Conservation (phyloP, 1,284 basidiomycete genomes). For the Exobasidium rhododendri region DNA sequence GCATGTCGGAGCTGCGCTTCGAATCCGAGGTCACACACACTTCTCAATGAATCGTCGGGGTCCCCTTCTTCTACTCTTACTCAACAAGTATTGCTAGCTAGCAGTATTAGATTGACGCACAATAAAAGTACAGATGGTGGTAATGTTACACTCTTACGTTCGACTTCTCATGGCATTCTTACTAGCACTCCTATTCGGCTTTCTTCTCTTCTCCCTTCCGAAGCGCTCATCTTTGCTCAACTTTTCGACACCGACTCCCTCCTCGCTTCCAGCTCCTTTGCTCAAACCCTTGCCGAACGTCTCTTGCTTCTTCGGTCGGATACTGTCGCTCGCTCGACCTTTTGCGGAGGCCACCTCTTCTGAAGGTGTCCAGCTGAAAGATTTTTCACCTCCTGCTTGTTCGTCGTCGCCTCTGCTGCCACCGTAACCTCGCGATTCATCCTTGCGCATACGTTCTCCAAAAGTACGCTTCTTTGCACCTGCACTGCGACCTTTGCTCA, state of each 20-base stretch:
- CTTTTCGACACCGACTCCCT: slow-evolving; percentile 66
- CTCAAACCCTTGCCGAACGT: slow-evolving; percentile 49
- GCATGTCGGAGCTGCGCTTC: too few relatives aligned
- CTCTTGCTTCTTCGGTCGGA: slow-evolving; percentile 21
- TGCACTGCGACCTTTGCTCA: slow-evolving; percentile 18
- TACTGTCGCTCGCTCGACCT: slow-evolving; percentile 9
- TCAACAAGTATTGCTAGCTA: too few relatives aligned
- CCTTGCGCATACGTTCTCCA: slow-evolving; percentile 15
- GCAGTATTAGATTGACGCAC: too few relatives aligned
- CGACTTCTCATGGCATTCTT: slow-evolving; percentile 40
- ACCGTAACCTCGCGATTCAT: background rate
- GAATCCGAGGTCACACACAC: too few relatives aligned
- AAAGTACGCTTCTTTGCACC: slow-evolving; percentile 20
- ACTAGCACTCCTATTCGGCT: slow-evolving; percentile 46
- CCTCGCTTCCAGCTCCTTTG: slow-evolving; percentile 46
- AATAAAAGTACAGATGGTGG: background rate
- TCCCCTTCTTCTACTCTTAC: too few relatives aligned
- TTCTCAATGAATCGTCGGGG: too few relatives aligned
- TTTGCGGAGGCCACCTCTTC: background rate
- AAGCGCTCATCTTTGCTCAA: slow-evolving; percentile 70
- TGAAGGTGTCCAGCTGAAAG: slow-evolving; percentile 41
- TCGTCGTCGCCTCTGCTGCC: slow-evolving; percentile 5
- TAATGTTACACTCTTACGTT: background rate
- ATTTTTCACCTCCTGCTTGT: slow-evolving; percentile 16
- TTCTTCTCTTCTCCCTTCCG: slow-evolving; percentile 43